Base-by-base conservation (phyloP, 2,329 filamentous ascomycete genomes). In the Huntiella decipiens region DNA sequence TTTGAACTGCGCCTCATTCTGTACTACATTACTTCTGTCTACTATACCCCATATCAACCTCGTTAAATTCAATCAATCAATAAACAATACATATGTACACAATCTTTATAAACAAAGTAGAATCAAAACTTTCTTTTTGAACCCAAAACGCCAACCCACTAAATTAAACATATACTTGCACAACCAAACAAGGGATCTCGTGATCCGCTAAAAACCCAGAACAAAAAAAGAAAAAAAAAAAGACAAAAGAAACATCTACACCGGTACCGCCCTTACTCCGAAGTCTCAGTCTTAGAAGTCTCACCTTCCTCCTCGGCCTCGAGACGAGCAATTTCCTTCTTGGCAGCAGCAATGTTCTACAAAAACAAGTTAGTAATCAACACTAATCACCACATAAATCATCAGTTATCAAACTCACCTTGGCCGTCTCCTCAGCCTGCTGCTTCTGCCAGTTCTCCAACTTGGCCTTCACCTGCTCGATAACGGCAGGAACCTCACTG, bases 331-430 rank as follows among this genome's bases (percentile, higher is more conserved):
- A 98, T 92, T 63, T 95, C 86, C 64, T 88, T 88, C 70, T 94
- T 82, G 51, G 91, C 91, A 65, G 95, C 94, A 52, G 85, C 83
- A 51, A 96, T 80, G 70, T 98, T 98, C 91, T 96, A 42, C 12
- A 36, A 19, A 35, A 35, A 5, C 5, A 28, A 32, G 50, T 65
- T 57, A 65, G 57, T 49, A 53, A 52, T 45, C 5, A 32, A 44
- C 8, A 28, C 12, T 32, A 15, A 28, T 12, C 32, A 28, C 6
- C 17, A 22, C 10, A 38, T 40, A 32, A n/a, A n/a, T 22, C 10
- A 7, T 19, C 11, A 37, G 11, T 5, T n/a, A 11, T 12, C 5
- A 37, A 48, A 56, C 79, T 70, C 66, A 94, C 91, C 67, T 84
- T 81, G 61, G 91, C 75, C 15, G 91, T 98, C 71, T 95, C 85